Conservation (phyloP, 495 filamentous ascomycete genomes). For the Hypoxylon cercidicola region DNA sequence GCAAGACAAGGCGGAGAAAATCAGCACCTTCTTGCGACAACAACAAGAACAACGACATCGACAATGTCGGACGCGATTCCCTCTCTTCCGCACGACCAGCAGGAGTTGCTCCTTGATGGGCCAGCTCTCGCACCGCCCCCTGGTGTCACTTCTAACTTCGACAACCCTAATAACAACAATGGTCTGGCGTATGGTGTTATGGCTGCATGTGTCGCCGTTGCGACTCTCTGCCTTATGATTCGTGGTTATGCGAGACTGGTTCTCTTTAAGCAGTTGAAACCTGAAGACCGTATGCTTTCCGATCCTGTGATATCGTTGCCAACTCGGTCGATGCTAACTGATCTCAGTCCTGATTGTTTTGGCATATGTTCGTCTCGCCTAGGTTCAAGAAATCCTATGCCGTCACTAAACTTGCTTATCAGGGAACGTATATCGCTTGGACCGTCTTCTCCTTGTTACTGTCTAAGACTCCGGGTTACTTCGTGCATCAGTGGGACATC, state of each 20-base stretch:
- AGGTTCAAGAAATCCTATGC: background rate
- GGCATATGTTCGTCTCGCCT: constrained; percentile 31
- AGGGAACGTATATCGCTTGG: constrained; percentile 31
- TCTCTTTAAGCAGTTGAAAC: constrained; percentile 32
- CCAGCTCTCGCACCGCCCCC: constrained; percentile 42
- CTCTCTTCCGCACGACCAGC: constrained; percentile 29
- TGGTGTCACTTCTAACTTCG: constrained; percentile 35
- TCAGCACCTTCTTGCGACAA: constrained; percentile 16
- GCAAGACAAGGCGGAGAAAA: constrained; percentile 5
- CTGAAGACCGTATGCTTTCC: constrained; percentile 33
- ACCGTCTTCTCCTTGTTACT: constrained; percentile 27
- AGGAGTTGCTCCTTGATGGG: constrained; percentile 31
- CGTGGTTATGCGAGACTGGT: constrained; percentile 36
- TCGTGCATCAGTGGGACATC: constrained; percentile 48
- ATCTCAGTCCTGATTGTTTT: constrained; percentile 32
- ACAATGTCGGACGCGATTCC: constrained; percentile 34
- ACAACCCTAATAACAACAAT: constrained; percentile 45
- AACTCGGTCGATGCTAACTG: constrained; percentile 5
- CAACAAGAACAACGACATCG: constrained; percentile 7
- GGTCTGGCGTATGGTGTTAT: constrained; percentile 32
- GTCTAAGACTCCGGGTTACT: constrained; percentile 39
- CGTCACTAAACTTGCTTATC: constrained; percentile 8
- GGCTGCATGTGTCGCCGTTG: constrained; percentile 26
- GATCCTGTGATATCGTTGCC: background rate
- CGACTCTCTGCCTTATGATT: constrained; percentile 30